Evolutionary conservation across 2,329 filamentous ascomycete genomes (phyloP), one percentile per base, ranked within the genome.

Genomic region (Sporothrix globosa): DNA sequence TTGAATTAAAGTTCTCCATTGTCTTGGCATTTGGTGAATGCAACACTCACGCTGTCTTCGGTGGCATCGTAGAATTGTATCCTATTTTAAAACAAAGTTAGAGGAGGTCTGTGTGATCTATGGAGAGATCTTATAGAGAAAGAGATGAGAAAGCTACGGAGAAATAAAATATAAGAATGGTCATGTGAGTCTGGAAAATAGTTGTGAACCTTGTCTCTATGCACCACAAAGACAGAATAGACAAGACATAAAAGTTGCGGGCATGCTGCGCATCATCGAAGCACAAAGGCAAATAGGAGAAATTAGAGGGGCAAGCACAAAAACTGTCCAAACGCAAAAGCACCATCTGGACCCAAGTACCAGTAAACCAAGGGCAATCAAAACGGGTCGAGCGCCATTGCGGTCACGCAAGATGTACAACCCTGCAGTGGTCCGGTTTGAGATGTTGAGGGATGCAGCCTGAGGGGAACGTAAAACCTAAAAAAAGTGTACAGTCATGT

Each of bases 301-400:
- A 41, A 60, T 60, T 9, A 21, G 44, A 39, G 41, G 34, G 56
- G 19, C 34, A 44, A 34, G 56, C 10, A 44, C 19, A 44, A 61
- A 44, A 44, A 27, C 17, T 21, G 1, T 9, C 21, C 67, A 60
- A 50, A 54, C 54, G 52, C 67, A 24, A 44, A 60, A 52, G 44
- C 68, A 53, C 14, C 56, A 53, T 52, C 56, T 63, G 44, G 56
- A 54, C 67, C 67, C 67, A 63, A 69, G 56, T 27, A 54, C 56
- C 46, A 54, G 46, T 30, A 53, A 63, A 52, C 56, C 56, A 53
- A 52, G 68, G 68, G 56, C 54, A 61, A 63, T 53, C 54, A 69
- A 69, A 53, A 61, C 44, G 50, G 53, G 44, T 39, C 60, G 58
- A 67, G 52, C 53, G 60, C n/a, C 21, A 39, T 50, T 69, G 46